Conservation (phyloP, 768 basidiomycete species). For the Rossbeevera mucosa region DNA sequence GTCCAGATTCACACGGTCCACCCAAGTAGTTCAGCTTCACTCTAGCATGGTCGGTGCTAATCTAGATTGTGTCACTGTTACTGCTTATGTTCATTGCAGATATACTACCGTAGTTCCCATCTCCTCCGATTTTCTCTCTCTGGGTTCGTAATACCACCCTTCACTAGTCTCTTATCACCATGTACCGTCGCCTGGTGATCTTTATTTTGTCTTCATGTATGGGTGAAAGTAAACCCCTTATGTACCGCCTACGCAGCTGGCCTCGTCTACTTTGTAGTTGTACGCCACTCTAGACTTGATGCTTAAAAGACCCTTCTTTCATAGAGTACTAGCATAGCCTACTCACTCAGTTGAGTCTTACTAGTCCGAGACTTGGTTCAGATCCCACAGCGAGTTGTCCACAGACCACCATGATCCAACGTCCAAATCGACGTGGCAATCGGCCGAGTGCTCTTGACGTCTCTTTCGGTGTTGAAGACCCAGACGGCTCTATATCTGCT, state of each 20-base stretch:
- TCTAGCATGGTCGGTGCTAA: slow-evolving; percentile 12
- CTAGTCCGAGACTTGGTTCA: neutral
- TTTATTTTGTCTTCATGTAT: slow-evolving; percentile 7
- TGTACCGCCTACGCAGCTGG: slow-evolving; percentile 13
- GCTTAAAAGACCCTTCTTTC: neutral
- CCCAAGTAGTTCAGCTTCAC: slow-evolving; percentile 12
- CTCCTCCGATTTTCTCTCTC: slow-evolving; percentile 4
- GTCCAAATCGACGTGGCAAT: slow-evolving; percentile 23
- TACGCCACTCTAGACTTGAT: neutral
- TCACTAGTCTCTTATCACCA: neutral
- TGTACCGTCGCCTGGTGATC: slow-evolving; percentile 6
- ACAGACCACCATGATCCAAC: neutral
- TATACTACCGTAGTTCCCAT: slow-evolving; percentile 13
- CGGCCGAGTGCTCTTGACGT: slow-evolving; percentile 55
- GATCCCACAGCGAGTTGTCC: neutral
- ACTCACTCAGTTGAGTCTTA: neutral
- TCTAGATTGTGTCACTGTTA: neutral
- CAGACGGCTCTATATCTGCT: slow-evolving; percentile 18
- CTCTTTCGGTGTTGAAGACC: slow-evolving; percentile 44
- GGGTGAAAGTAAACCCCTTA: slow-evolving; percentile 10
- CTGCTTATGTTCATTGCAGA: neutral
- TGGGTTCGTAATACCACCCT: slow-evolving; percentile 14
- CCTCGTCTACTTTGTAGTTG: neutral
- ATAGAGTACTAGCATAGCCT: neutral
- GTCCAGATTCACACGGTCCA: slow-evolving; percentile 40